A percentile compares a stretch with the other conserved stretches of the same genome.
Evolutionary conservation across 805 yeast genomes (phyloP).

Genomic region (Maudiozyma turicensis): DNA sequence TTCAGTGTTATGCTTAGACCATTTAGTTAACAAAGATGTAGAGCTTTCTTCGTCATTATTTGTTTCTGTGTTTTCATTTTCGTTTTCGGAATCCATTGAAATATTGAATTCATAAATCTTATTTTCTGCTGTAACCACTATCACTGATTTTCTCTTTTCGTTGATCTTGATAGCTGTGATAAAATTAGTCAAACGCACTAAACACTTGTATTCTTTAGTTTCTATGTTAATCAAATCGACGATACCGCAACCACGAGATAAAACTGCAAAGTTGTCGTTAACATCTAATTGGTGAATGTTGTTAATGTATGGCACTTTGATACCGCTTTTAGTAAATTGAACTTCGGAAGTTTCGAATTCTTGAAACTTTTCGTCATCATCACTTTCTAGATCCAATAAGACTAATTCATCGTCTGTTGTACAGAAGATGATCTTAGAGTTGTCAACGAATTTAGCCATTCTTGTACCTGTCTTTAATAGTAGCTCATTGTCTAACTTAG

Average conservation of each 20-base stretch:
- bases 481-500: conserved; percentile 38
- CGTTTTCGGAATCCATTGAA: neutral
- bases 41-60: conserved; percentile 4
- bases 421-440: conserved; percentile 38
- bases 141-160: conserved; percentile 36
- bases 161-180: conserved; percentile 59
- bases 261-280: conserved; percentile 41
- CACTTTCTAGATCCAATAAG: conserved; percentile 34
- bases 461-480: conserved; percentile 46
- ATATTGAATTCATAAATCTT: conserved; percentile 59
- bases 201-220: conserved; percentile 27
- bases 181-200: conserved; percentile 50
- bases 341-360: conserved; percentile 27
- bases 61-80: conserved; percentile 5
- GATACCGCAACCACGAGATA: conserved; percentile 57
- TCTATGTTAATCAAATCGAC: conserved; percentile 40
- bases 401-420: conserved; percentile 56
- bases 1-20: conserved; percentile 76
- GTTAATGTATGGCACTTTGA: conserved; percentile 37
- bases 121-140: conserved; percentile 65
- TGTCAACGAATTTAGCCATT: conserved; percentile 39
- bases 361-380: conserved; percentile 35
- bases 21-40: conserved; percentile 39
- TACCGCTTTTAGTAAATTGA: conserved; percentile 23
- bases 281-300: conserved; percentile 45